phyloP scores from a whole-genome alignment of 2,329 filamentous ascomycete genomes.

The Trichoderma atrobrunneum region DNA sequence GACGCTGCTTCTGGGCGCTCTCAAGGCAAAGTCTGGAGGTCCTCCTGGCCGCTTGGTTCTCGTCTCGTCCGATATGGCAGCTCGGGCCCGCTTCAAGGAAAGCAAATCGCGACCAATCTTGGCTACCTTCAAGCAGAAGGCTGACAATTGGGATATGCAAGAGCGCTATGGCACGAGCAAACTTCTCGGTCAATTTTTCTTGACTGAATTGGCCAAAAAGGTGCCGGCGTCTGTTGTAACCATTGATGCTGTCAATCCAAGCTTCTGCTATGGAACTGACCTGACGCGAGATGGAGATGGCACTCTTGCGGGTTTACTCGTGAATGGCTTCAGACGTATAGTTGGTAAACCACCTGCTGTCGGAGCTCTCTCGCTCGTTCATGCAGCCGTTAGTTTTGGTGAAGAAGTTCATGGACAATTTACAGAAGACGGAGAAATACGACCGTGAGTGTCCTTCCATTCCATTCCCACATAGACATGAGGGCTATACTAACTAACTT shows the following conservation, averaged over 20 bases:
- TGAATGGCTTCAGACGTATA: not conserved
- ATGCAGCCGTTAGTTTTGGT: not conserved
- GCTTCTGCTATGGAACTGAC: constrained; percentile 1
- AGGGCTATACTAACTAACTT: not conserved
- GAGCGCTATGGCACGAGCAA: constrained; percentile 7
- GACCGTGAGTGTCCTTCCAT: not conserved
- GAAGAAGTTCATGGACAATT: not conserved
- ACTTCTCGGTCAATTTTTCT: not conserved
- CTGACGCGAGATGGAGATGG: not conserved
- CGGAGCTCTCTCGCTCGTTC: not conserved
- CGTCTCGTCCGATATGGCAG: not conserved
- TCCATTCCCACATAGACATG: not conserved
- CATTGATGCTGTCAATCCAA: not conserved
- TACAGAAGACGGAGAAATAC: not conserved
- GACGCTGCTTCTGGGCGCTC: not conserved
- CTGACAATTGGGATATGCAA: not conserved
- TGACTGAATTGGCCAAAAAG: not conserved
- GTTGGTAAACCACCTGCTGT: not conserved
- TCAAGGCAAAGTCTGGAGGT: not conserved
- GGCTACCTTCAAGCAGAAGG: not conserved
- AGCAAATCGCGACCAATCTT: not conserved
- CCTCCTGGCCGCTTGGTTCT: not conserved
- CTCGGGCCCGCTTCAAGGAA: not conserved
- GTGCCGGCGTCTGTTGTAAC: not conserved
- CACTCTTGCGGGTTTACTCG: not conserved